These are phyloP conservation scores for Xylaria sp. DNA, from an alignment of 2,329 filamentous ascomycete species.

Conservation along the genomic window DNA sequence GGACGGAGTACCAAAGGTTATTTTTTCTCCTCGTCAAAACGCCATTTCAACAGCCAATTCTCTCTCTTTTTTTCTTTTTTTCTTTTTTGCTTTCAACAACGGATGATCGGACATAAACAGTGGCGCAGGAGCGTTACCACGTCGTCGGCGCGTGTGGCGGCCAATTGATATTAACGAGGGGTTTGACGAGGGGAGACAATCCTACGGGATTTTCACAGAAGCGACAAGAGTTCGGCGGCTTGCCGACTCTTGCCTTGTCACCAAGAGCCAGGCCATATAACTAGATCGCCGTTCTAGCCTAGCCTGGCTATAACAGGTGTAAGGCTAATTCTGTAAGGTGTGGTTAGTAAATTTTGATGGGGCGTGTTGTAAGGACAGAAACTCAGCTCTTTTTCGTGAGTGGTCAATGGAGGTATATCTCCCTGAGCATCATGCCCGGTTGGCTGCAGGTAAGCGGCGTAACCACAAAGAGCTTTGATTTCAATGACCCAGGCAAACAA, in stretches of 20 bases:
- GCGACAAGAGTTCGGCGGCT: conserved; percentile 22
- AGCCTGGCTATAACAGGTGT: conserved; percentile 10
- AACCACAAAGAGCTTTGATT: neutral
- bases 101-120: conserved; percentile 10
- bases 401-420: conserved; percentile 10
- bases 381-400: conserved; percentile 23
- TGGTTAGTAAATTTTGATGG: conserved; percentile 34
- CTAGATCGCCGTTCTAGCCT: conserved; percentile 32
- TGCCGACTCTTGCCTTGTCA: conserved; percentile 29
- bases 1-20: neutral
- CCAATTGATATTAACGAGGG: conserved; percentile 27
- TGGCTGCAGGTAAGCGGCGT: conserved; percentile 31
- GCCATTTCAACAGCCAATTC: conserved; percentile 1
- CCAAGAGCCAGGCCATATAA: neutral
- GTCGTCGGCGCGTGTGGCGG: conserved; percentile 33
- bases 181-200: conserved; percentile 12
- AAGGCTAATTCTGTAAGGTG: conserved; percentile 25
- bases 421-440: conserved; percentile 8
- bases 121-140: conserved; percentile 36
- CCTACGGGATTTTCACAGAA: conserved; percentile 28
- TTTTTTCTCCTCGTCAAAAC: conserved; percentile 14
- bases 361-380: conserved; percentile 7
- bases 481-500: conserved; percentile 9
- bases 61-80: too few species aligned
- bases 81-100: neutral